These are phyloP conservation scores for Nannizziopsis barbatae DNA, from an alignment of 2,329 filamentous ascomycete genomes.

Conservation along the genomic window DNA sequence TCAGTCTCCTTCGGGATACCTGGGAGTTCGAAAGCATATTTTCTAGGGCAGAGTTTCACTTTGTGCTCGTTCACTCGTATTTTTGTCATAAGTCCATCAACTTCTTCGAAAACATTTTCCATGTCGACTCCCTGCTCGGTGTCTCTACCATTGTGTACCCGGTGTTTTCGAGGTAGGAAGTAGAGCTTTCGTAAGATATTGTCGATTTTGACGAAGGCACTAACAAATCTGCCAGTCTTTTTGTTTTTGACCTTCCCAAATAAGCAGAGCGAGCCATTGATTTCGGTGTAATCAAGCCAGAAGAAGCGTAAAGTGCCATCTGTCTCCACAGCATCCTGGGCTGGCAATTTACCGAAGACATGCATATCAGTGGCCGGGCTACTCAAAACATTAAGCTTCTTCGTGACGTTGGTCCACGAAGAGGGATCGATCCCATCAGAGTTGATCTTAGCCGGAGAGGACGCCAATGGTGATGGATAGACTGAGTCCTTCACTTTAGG, in stretches of 20 bases:
- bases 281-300: constrained; percentile 91
- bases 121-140: constrained; percentile 73
- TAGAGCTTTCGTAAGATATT: constrained; percentile 87
- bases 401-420: constrained; percentile 78
- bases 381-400: constrained; percentile 73
- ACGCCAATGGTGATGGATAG: constrained; percentile 61
- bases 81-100: constrained; percentile 77
- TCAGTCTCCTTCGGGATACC: constrained; percentile 78
- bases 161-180: constrained; percentile 69
- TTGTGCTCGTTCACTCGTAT: constrained; percentile 82
- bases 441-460: constrained; percentile 57
- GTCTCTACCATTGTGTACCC: constrained; percentile 49
- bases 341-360: constrained; percentile 66
- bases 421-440: constrained; percentile 60
- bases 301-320: constrained; percentile 90
- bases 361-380: constrained; percentile 53
- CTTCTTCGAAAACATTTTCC: constrained; percentile 80
- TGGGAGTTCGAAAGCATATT: constrained; percentile 89
- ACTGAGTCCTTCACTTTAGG: constrained; percentile 61
- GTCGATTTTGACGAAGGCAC: constrained; percentile 92
- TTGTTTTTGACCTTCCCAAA: constrained; percentile 96
- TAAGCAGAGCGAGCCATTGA: constrained; percentile 81
- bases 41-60: constrained; percentile 78
- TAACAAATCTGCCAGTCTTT: constrained; percentile 64
- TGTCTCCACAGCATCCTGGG: constrained; percentile 78